Conservation (phyloP, 1,284 basidiomycete genomes). For the Moesziomyces globuligerus region DNA sequence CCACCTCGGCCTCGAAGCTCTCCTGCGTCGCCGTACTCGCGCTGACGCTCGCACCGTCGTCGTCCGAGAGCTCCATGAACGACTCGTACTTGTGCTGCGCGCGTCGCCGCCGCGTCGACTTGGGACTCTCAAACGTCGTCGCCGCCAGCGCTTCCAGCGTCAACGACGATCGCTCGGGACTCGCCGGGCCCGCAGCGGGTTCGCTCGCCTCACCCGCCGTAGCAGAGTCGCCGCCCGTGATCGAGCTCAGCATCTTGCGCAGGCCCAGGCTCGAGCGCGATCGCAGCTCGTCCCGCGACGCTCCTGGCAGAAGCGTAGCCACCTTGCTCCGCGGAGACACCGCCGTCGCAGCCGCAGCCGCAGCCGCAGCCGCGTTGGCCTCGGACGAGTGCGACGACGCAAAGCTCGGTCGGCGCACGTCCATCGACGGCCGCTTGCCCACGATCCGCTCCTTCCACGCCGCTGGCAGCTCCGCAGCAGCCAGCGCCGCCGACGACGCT, state of each 20-base stretch:
- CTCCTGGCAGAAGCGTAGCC: background rate
- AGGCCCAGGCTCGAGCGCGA: conserved; percentile 25
- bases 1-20: background rate
- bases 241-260: conserved; percentile 21
- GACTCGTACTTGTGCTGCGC: conserved; percentile 3
- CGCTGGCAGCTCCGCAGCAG: conserved; percentile 25
- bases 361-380: too few species aligned
- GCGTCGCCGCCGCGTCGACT: conserved; percentile 1
- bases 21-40: background rate
- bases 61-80: conserved; percentile 29
- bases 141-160: conserved; percentile 24
- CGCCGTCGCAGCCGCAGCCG: too few species aligned
- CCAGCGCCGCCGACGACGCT: conserved; percentile 1
- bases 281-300: background rate
- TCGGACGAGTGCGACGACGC: conserved; percentile 10
- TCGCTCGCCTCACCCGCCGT: background rate
- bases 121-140: conserved; percentile 21
- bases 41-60: conserved; percentile 2
- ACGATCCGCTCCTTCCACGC: conserved; percentile 37
- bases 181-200: background rate
- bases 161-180: background rate
- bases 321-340: too few species aligned
- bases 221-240: conserved; percentile 7
- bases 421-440: conserved; percentile 11
- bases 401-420: conserved; percentile 25